Percentiles rank a stretch among this genome's conserved stretches.
Conservation (phyloP, 345 rosid genomes). For the Capsella bursapastoris region DNA sequence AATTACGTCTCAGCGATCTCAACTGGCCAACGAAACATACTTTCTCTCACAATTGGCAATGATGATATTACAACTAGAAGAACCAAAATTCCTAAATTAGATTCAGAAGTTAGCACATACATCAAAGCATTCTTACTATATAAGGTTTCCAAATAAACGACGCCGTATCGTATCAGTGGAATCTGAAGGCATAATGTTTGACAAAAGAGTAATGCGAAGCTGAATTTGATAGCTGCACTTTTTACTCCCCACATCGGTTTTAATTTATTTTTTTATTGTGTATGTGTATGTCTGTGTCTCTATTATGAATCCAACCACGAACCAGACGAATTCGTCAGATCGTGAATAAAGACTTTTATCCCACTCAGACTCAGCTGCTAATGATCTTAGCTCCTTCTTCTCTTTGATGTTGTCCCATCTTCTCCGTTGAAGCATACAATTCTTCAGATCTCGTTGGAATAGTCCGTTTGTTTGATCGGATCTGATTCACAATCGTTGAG, state of each 20-base stretch:
- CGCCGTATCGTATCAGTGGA: background rate
- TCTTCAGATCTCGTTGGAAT: constrained; percentile 39
- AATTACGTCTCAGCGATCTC: constrained; percentile 3
- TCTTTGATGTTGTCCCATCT: background rate
- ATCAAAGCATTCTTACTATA: too few relatives aligned
- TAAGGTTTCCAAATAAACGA: too few relatives aligned
- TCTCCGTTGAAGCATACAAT: constrained; percentile 25
- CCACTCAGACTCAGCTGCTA: constrained; percentile 7
- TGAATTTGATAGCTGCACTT: background rate
- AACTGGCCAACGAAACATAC: background rate
- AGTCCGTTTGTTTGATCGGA: constrained; percentile 34
- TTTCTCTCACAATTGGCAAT: background rate
- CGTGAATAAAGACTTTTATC: constrained; percentile 37
- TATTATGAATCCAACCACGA: background rate
- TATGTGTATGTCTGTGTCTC: background rate
- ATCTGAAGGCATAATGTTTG: background rate
- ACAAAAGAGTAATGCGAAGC: background rate
- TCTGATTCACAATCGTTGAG: constrained; percentile 36
- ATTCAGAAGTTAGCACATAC: too few relatives aligned
- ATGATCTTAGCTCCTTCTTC: constrained; percentile 17
- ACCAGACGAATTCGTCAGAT: constrained; percentile 32
- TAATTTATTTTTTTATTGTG: background rate
- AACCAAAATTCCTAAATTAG: background rate
- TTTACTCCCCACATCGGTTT: background rate
- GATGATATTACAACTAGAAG: background rate